Conservation (phyloP, 2,329 filamentous ascomycete species). For the Dissoconium aciculare region DNA sequence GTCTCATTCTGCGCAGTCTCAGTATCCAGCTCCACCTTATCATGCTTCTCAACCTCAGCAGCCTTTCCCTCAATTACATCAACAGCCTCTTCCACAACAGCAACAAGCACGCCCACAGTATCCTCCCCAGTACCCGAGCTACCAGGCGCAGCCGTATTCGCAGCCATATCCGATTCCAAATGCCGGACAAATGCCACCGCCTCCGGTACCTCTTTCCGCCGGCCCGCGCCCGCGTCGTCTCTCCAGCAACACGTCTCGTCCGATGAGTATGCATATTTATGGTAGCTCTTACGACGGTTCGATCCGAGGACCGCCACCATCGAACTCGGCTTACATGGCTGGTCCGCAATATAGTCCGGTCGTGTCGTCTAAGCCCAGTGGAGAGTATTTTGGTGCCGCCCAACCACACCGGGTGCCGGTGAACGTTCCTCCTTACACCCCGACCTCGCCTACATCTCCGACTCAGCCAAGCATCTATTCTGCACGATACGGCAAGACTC, state of each 20-base stretch:
- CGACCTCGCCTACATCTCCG: background rate
- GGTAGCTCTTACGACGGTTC: conserved; percentile 6
- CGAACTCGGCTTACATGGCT: conserved; percentile 1
- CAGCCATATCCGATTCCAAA: conserved; percentile 1
- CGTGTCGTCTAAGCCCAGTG: no score
- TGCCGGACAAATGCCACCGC: conserved; percentile 1
- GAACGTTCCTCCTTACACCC: background rate
- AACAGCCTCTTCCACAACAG: conserved; percentile 6
- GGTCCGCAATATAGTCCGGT: no score
- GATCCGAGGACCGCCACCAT: conserved; percentile 1
- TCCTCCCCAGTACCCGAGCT: conserved; percentile 8
- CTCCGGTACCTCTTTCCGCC: conserved; percentile 8
- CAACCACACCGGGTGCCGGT: background rate
- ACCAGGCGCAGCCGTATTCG: conserved; percentile 11
- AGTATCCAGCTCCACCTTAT: conserved; percentile 1
- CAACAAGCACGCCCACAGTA: conserved; percentile 5
- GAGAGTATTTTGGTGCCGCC: background rate
- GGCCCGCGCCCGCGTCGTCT: conserved; percentile 9
- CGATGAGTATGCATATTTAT: conserved; percentile 13
- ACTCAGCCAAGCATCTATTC: no score
- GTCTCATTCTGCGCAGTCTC: background rate
- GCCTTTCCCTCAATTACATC: conserved; percentile 4
- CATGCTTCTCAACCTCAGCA: conserved; percentile 4
- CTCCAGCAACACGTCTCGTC: conserved; percentile 10
- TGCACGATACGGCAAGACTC: no score